A percentile compares a stretch with the other conserved stretches of the same genome.
phyloP scores from a whole-genome alignment of 176 grass and related monocot species.

The Triticum timopheevii region DNA sequence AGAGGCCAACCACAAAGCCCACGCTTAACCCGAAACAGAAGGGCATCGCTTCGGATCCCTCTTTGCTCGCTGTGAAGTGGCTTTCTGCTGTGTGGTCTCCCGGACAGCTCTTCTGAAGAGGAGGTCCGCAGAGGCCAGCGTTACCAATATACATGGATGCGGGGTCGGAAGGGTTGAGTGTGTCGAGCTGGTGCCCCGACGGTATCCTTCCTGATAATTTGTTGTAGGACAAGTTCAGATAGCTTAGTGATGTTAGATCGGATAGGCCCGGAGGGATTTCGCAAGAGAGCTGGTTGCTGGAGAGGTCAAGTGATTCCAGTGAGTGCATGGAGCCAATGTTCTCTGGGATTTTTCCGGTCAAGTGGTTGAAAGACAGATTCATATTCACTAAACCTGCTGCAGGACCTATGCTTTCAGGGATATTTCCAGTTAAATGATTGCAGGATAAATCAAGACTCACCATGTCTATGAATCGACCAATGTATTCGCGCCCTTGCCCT shows the following conservation, averaged over 20 bases:
- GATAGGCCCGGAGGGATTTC: constrained; percentile 32
- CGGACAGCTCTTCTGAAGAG: constrained; percentile 2
- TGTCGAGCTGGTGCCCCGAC: constrained; percentile 13
- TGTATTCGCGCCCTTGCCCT: constrained; percentile 12
- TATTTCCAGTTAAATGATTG: constrained; percentile 31
- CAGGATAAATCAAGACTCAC: constrained; percentile 23
- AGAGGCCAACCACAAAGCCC: constrained; percentile 22
- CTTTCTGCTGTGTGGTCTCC: neutral
- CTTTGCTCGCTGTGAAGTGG: neutral
- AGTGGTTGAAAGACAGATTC: constrained; percentile 34
- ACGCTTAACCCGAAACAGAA: neutral
- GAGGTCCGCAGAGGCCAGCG: neutral
- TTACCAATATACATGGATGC: constrained; percentile 29
- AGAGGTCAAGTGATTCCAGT: constrained; percentile 40
- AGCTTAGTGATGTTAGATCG: neutral
- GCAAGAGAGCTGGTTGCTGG: constrained; percentile 32
- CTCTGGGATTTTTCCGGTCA: constrained; percentile 23
- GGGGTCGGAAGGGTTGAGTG: neutral
- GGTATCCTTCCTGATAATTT: constrained; percentile 39
- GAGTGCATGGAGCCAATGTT: neutral
- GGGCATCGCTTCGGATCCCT: neutral
- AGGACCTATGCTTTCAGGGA: constrained; percentile 3
- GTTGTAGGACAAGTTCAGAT: constrained; percentile 30
- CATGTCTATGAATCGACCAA: neutral
- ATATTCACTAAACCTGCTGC: neutral